Evolutionary conservation across 2,329 filamentous ascomycete species (phyloP), one percentile per base, ranked within the genome.

Genomic region (Phoma sp.): DNA sequence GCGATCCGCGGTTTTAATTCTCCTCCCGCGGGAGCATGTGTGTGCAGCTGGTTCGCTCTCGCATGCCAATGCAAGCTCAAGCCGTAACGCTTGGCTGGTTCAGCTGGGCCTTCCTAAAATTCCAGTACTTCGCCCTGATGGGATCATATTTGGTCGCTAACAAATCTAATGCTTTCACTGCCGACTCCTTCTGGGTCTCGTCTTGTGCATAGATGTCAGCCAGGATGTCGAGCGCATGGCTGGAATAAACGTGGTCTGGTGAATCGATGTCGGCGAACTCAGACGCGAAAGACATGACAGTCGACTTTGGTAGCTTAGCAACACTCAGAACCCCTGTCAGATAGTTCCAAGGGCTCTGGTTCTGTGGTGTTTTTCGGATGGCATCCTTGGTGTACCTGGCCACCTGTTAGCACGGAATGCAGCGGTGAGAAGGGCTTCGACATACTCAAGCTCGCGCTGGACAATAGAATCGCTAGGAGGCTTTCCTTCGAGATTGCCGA

Each of bases 311-410:
- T 33, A 80, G 75, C 7, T 78, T 86, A 1, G 85, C 86, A 67
- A 91, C 89, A 54, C 82, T 81, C 55, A 96, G 74, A 41, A 91
- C 86, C 3, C 90, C 95, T 29, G 87, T 81, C 11, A 97, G 79
- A 75, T 97, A 99, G 74, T 92, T 95, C 95, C 95, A 99, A 1
- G 92, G 85, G 63, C 90, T 93, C 74, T 92, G 90, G 75, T 98
- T 99, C 81, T 98, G 93, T 40, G 95, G 95, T 36, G 93, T 92
- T 59, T 89, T 79, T 30, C 79, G 75, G 57, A 96, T 91, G 70
- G 89, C 90, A 42, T 82, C 80, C 77, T 91, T 83, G 6, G 89
- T 86, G 57, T 78, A 81, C 11, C 75, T 78, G 57, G 38, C 30
- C 3, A 25, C 37, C 13, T 18, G 57, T 73, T 44, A 72, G 61